Evolutionary conservation across 345 rosid genomes (phyloP), one percentile per base, ranked within the genome.

Genomic region (Streptanthus diversifolius): DNA sequence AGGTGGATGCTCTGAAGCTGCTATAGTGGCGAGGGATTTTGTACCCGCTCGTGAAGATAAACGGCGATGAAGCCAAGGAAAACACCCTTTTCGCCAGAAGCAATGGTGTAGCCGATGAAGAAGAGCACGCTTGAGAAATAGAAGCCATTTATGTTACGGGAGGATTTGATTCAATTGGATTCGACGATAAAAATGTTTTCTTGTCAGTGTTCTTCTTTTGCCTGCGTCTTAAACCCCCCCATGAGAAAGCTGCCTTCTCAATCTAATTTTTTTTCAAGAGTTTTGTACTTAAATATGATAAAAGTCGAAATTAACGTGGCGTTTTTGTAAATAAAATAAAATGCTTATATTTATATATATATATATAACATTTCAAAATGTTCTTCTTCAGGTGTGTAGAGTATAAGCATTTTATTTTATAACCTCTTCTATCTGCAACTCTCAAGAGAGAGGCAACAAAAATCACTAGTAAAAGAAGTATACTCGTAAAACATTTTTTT

Each of bases 31-130:
- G 68, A 66, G 17, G n/a, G 62, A 8, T 53, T 68, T 57, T 43
- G 74, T 45, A 15, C 27, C 63, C 15, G 15, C 14, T 47, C 19
- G 61, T 27, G 70, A 64, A 60, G 74, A 70, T 47, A 79, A 67
- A 68, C 22, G 66, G 58, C 18, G 53, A 70, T 30, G 69, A 63
- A 33, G 66, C 59, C 12, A 72, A 52, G 0, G 81, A 73, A 27
- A 72, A 45, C 40, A 69, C 29, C 27, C 70, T 83, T 70, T 74
- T 83, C 41, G 79, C 80, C 27, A 77, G 32, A 72, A 67, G 37
- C 64, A 63, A 21, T 36, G 76, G 76, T 3, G 68, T 47, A n/a
- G 80, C 76, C 54, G 65, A 69, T 61, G 76, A 63, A 2, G 79
- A 36, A 32, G 66, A 57, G 57, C 43, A 71, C 64, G 68, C 60